These are phyloP conservation scores for Myrica gale DNA, from an alignment of 306 rosid genomes.

Conservation along the genomic window DNA sequence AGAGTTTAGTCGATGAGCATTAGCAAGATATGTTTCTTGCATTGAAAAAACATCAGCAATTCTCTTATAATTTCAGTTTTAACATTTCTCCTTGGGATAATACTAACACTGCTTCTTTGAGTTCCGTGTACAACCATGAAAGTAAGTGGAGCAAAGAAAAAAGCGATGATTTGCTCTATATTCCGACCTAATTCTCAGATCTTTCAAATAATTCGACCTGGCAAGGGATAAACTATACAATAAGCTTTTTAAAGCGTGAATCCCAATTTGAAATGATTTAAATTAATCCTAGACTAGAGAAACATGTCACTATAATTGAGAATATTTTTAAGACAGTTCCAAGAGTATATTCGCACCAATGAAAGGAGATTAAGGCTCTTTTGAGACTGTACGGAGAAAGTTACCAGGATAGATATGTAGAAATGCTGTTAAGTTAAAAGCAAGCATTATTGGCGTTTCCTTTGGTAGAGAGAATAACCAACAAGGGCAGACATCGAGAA, in stretches of 20 bases:
- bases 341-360: neutral
- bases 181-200: slow-evolving; percentile 6
- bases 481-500: slow-evolving; percentile 92
- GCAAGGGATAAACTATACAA: neutral
- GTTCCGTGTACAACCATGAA: neutral
- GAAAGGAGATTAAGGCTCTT: slow-evolving; percentile 5
- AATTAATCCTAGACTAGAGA: neutral
- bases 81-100: neutral
- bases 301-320: neutral
- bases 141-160: neutral
- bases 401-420: too few species aligned
- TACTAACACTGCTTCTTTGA: neutral
- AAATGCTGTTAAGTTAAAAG: neutral
- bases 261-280: neutral
- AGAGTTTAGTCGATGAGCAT: neutral
- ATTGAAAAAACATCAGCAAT: neutral
- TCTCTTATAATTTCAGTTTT: neutral
- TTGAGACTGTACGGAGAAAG: slow-evolving; percentile 4
- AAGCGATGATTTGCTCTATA: neutral
- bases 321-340: neutral
- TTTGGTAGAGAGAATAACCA: slow-evolving; percentile 91
- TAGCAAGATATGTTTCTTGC: neutral
- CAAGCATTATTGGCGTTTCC: slow-evolving; percentile 57
- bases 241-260: neutral
- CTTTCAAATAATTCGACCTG: neutral